A percentile compares a stretch with the other conserved stretches of the same genome.
phyloP scores from a whole-genome alignment of 257 asterid species.

The Cynanchum wilfordii region DNA sequence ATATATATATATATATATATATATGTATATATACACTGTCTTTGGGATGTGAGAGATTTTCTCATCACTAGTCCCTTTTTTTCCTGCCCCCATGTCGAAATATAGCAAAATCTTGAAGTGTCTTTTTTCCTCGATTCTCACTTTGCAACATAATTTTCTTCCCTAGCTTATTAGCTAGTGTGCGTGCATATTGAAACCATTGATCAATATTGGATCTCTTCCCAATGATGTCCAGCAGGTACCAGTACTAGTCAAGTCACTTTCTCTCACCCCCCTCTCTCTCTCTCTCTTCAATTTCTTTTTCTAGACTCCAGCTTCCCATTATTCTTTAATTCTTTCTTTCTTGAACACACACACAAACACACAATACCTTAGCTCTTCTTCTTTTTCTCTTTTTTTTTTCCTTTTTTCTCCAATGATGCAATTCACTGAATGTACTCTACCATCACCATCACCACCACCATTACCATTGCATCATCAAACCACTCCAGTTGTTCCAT shows the following conservation, averaged over 20 bases:
- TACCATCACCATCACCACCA: constrained; percentile 29
- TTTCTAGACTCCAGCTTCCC: background rate
- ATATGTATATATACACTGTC: too few relatives aligned
- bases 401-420: constrained; percentile 33
- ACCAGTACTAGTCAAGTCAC: constrained; percentile 74
- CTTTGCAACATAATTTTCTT: constrained; percentile 21
- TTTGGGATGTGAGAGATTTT: constrained; percentile 25
- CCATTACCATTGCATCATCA: constrained; percentile 33
- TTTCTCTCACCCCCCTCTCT: constrained; percentile 39
- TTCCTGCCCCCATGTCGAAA: constrained; percentile 27
- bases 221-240: constrained; percentile 68
- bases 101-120: constrained; percentile 40
- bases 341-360: background rate
- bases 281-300: background rate
- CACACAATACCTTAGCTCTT: background rate
- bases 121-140: constrained; percentile 52
- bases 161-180: background rate
- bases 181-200: constrained; percentile 13
- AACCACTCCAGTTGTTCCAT: constrained; percentile 29
- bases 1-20: background rate
- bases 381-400: too few relatives aligned
- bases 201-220: constrained; percentile 34
- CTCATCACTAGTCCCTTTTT: constrained; percentile 42
- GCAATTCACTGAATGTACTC: constrained; percentile 56
- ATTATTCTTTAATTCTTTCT: background rate